Conservation (phyloP, 148 eudicot species). For the Salicornia ramosissima region DNA sequence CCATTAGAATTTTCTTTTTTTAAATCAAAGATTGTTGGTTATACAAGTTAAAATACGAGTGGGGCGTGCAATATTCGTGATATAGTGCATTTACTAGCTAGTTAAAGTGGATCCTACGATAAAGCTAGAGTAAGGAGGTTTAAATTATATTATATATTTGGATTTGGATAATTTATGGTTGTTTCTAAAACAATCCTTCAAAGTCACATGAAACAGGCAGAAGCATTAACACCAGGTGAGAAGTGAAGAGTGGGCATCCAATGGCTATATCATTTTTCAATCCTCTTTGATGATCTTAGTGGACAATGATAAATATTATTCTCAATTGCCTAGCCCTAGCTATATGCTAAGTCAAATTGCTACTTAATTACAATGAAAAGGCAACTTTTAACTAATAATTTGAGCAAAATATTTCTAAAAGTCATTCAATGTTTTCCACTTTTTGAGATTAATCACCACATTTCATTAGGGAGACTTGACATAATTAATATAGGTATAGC, state of each 20-base stretch:
- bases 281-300: not conserved
- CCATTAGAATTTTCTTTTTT: too few species aligned
- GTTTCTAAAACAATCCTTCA: not conserved
- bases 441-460: not conserved
- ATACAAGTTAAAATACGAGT: constrained; percentile 5
- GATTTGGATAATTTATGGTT: too few species aligned
- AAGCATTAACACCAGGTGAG: constrained; percentile 16
- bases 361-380: not conserved
- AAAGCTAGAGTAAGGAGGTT: constrained; percentile 8
- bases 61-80: constrained; percentile 23
- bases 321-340: too few species aligned
- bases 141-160: too few species aligned
- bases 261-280: not conserved
- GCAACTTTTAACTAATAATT: not conserved
- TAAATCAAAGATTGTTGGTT: not conserved
- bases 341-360: not conserved
- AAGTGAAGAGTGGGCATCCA: not conserved
- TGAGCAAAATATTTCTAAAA: not conserved
- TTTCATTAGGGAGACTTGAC: too few species aligned
- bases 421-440: not conserved
- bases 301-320: not conserved
- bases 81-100: not conserved
- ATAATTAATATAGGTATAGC: too few species aligned
- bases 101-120: constrained; percentile 9
- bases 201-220: constrained; percentile 21